These are phyloP conservation scores for Taiozyma sp. DNA, from an alignment of 1,139 yeast genomes.

Conservation along the genomic window DNA sequence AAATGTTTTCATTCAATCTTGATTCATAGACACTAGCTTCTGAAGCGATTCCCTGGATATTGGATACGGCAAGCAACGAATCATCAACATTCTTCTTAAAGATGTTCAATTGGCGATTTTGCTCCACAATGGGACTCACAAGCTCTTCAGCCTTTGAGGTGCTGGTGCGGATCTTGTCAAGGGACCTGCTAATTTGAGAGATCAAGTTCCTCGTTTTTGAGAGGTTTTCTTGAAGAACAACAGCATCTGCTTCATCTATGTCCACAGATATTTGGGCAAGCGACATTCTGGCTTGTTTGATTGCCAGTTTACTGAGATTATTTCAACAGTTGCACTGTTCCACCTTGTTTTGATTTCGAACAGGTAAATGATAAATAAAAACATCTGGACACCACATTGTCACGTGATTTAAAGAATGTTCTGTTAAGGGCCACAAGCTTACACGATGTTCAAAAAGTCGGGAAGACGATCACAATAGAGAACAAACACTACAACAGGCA, in stretches of 20 bases:
- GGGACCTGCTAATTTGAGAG: slow-evolving; percentile 47
- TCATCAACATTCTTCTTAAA: slow-evolving; percentile 56
- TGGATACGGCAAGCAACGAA: slow-evolving; percentile 54
- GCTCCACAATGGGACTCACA: slow-evolving; percentile 65
- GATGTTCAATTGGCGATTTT: slow-evolving; percentile 51
- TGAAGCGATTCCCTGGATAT: slow-evolving; percentile 61
- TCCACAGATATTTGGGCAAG: slow-evolving; percentile 32
- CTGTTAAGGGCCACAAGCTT: neutral
- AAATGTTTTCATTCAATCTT: slow-evolving; percentile 28
- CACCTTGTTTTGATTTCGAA: too few relatives aligned
- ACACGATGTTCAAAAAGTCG: neutral
- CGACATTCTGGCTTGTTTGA: slow-evolving; percentile 6
- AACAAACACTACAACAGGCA: too few relatives aligned
- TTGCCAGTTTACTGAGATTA: too few relatives aligned
- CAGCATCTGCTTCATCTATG: slow-evolving; percentile 79
- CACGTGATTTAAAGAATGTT: too few relatives aligned
- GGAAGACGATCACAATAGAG: neutral
- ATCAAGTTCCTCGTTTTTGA: slow-evolving; percentile 54
- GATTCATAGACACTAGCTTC: slow-evolving; percentile 50
- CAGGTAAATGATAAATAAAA: too few relatives aligned
- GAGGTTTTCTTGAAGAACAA: slow-evolving; percentile 73
- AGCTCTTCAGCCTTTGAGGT: slow-evolving; percentile 56
- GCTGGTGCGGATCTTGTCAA: slow-evolving; percentile 54
- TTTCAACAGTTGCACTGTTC: too few relatives aligned
- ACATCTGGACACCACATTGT: too few relatives aligned